Percentiles rank a stretch among this genome's conserved stretches.
phyloP scores from a whole-genome alignment of 805 yeast genomes.

The Nakazawaea wyomingensis region DNA sequence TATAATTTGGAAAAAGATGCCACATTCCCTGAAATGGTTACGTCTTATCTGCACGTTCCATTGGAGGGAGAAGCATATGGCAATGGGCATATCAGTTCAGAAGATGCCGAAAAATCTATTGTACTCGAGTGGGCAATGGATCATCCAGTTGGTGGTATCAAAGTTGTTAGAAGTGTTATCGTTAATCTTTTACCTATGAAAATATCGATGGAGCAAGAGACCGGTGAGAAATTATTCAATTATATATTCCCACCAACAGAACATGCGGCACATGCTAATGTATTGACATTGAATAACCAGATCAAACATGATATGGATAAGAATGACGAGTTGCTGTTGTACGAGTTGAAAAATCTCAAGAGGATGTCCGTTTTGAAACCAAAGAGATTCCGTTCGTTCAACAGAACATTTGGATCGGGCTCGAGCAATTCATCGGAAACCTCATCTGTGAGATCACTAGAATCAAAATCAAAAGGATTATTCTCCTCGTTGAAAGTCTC shows the following conservation, averaged over 20 bases:
- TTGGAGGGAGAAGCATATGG: slow-evolving; percentile 16
- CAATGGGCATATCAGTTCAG: slow-evolving; percentile 12
- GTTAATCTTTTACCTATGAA: slow-evolving; percentile 61
- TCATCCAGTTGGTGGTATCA: slow-evolving; percentile 85
- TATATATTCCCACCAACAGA: slow-evolving; percentile 61
- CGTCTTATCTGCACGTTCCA: slow-evolving; percentile 36
- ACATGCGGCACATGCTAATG: slow-evolving; percentile 8
- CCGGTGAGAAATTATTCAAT: slow-evolving; percentile 56
- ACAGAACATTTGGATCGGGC: background rate
- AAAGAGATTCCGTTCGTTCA: background rate
- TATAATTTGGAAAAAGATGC: slow-evolving; percentile 56
- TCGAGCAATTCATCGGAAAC: background rate
- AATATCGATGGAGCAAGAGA: slow-evolving; percentile 65
- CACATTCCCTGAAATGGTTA: slow-evolving; percentile 64
- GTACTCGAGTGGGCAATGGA: slow-evolving; percentile 70
- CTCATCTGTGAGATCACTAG: background rate
- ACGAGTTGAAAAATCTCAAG: background rate
- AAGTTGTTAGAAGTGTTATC: slow-evolving; percentile 64
- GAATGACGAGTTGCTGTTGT: slow-evolving; percentile 26
- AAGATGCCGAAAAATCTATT: slow-evolving; percentile 29
- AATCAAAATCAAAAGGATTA: background rate
- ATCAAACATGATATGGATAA: slow-evolving; percentile 14
- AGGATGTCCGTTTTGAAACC: background rate
- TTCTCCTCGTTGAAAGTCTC: background rate
- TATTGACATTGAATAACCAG: slow-evolving; percentile 12